Conservation (phyloP, 176 grass and related monocot genomes). For the Carex scoparia region DNA sequence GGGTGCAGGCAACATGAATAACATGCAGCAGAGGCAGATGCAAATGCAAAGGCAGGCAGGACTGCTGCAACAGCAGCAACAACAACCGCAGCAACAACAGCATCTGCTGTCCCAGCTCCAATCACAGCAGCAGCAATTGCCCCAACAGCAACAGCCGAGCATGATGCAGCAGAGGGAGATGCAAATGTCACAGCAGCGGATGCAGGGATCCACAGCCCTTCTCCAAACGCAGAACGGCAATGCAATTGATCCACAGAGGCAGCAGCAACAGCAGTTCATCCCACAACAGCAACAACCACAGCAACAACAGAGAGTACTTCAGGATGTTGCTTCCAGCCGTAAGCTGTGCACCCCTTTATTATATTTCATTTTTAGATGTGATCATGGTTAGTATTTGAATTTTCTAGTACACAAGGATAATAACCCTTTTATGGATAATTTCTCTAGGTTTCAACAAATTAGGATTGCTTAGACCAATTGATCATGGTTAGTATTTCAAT, state of each 20-base stretch:
- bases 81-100: constrained; percentile 59
- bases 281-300: constrained; percentile 25
- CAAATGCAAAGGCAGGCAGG: constrained; percentile 49
- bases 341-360: constrained; percentile 34
- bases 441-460: not conserved
- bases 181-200: constrained; percentile 36
- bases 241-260: constrained; percentile 27
- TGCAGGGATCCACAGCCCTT: constrained; percentile 60
- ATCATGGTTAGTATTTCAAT: not conserved
- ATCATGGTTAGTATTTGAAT: not conserved
- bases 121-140: constrained; percentile 67
- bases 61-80: constrained; percentile 43
- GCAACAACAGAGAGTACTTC: constrained; percentile 41
- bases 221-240: constrained; percentile 55
- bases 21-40: constrained; percentile 45
- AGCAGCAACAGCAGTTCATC: constrained; percentile 73
- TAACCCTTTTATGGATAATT: not conserved
- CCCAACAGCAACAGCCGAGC: constrained; percentile 46
- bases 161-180: constrained; percentile 26
- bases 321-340: constrained; percentile 90
- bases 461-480: not conserved
- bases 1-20: constrained; percentile 37
- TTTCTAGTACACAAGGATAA: not conserved
- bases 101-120: constrained; percentile 54
- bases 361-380: not conserved